phyloP scores from a whole-genome alignment of 768 basidiomycete species.

The Suillus paluster region DNA sequence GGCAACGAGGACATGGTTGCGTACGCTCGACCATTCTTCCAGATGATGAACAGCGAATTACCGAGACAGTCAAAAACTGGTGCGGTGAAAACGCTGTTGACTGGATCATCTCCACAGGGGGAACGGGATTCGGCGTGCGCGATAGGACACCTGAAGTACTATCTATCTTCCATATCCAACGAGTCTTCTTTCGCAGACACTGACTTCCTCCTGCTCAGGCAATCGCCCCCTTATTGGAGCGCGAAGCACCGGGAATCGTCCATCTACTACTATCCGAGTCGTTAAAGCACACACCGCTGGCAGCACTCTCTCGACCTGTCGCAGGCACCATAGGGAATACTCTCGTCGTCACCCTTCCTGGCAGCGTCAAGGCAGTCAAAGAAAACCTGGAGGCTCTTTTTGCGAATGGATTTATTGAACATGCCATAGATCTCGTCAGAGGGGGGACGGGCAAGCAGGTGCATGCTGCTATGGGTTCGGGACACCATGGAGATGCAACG shows the following conservation, averaged over 20 bases:
- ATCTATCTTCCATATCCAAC: background rate
- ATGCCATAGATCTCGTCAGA: constrained; percentile 73
- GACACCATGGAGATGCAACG: constrained; percentile 25
- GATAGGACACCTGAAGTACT: constrained; percentile 85
- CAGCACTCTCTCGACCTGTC: constrained; percentile 81
- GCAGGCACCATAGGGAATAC: constrained; percentile 72
- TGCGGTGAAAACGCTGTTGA: constrained; percentile 53
- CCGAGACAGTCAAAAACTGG: constrained; percentile 50
- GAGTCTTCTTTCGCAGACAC: background rate
- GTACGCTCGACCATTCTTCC: constrained; percentile 55
- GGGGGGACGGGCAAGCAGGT: constrained; percentile 68
- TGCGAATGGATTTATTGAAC: constrained; percentile 57
- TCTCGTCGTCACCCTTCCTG: constrained; percentile 81
- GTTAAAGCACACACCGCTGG: constrained; percentile 74
- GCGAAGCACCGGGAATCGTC: constrained; percentile 71
- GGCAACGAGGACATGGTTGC: constrained; percentile 41
- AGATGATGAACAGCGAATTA: constrained; percentile 64
- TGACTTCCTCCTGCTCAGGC: constrained; percentile 44
- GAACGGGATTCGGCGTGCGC: constrained; percentile 83
- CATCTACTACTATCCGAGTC: constrained; percentile 74
- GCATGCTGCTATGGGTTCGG: constrained; percentile 53
- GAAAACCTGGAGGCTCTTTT: constrained; percentile 75
- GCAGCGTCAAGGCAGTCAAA: constrained; percentile 82
- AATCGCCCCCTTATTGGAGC: constrained; percentile 64
- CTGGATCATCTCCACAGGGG: constrained; percentile 83